Evolutionary conservation across 1,284 basidiomycete genomes (phyloP), one percentile per base, ranked within the genome.

Genomic region (Xerocomus amazonicus): DNA sequence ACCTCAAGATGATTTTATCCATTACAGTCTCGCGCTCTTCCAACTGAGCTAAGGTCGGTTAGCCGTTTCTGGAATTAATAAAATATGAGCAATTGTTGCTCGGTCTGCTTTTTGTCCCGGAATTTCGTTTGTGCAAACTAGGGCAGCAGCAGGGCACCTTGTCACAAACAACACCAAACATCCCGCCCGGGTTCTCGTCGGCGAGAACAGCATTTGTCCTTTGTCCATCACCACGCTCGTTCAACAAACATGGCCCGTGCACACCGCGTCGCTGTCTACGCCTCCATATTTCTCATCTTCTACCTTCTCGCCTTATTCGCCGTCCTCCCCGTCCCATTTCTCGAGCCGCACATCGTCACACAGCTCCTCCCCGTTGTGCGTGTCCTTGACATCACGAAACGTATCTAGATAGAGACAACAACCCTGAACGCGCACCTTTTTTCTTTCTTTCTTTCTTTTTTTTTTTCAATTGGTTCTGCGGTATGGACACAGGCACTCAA

Each of bases 281-380:
- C 41, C 9, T 54, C 57, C 1, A 14, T n/a, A 1, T 41, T 57
- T 42, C 26, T 60, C 26, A 12, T 55, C 8, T 0, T 52, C n/a
- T 60, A 62, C 47, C 10, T 50, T 19, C 27, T 53, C 23, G 29
- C 38, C 17, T 69, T 82, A 50, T 77, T 82, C 59, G 63, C 77
- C 50, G 53, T 80, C 32, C 47, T 88, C 8, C 73, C 80, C 1
- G 61, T 83, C 6, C 84, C 85, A 1, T 66, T 87, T 35, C 36
- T 87, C n/a, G 73, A 78, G 4, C 59, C 72, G 4, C 65, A 71
- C 23, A 62, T 70, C 1, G 67, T 72, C 3, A 65, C 72, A 38
- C 65, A 80, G 51, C 69, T 89, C 26, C 59, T 87, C n/a, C 81
- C 84, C 26, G 77, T 85, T 14, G 58, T 58, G 29, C 45, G 54